A percentile compares a stretch with the other conserved stretches of the same genome.
Evolutionary conservation across 2,329 filamentous ascomycete genomes (phyloP).

Genomic region (Fusarium illudens): DNA sequence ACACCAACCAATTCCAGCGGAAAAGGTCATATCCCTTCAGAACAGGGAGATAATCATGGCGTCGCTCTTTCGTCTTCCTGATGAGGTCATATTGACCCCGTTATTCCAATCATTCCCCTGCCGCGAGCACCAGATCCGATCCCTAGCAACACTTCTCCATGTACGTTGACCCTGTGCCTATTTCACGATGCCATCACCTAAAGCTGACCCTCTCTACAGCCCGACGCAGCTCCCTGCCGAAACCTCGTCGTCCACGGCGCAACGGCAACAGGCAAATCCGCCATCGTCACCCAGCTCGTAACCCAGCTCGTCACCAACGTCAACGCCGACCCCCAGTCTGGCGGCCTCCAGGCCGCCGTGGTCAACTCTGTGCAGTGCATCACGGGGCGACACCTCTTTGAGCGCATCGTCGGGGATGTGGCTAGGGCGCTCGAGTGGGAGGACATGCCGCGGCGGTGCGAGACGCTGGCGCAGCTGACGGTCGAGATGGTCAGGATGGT

Average conservation of each 20-base stretch:
- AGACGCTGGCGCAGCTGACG: slow-evolving; percentile 79
- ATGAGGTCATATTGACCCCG: slow-evolving; percentile 58
- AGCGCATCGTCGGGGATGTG: slow-evolving; percentile 71
- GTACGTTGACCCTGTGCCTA: slow-evolving; percentile 46
- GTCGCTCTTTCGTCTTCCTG: slow-evolving; percentile 60
- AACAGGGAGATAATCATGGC: slow-evolving; percentile 40
- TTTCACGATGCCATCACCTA: not conserved
- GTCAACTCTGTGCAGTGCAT: slow-evolving; percentile 80
- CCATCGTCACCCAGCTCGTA: slow-evolving; percentile 65
- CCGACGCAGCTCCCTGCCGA: slow-evolving; percentile 72
- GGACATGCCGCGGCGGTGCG: slow-evolving; percentile 70
- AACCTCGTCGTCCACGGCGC: slow-evolving; percentile 85
- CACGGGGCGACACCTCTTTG: slow-evolving; percentile 78
- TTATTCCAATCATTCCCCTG: slow-evolving; percentile 63
- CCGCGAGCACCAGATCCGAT: slow-evolving; percentile 66
- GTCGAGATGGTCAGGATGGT: slow-evolving; percentile 76
- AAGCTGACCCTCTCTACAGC: slow-evolving; percentile 52
- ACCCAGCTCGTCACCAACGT: slow-evolving; percentile 34
- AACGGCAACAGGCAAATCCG: slow-evolving; percentile 86
- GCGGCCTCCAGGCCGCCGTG: slow-evolving; percentile 64
- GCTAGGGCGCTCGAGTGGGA: slow-evolving; percentile 59
- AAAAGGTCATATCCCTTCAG: not conserved
- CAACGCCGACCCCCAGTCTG: slow-evolving; percentile 18
- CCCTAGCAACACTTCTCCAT: slow-evolving; percentile 63
- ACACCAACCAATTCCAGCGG: slow-evolving; percentile 7